These are phyloP conservation scores for Vaccinium myrtillus DNA, from an alignment of 148 eudicot species.

Conservation along the genomic window DNA sequence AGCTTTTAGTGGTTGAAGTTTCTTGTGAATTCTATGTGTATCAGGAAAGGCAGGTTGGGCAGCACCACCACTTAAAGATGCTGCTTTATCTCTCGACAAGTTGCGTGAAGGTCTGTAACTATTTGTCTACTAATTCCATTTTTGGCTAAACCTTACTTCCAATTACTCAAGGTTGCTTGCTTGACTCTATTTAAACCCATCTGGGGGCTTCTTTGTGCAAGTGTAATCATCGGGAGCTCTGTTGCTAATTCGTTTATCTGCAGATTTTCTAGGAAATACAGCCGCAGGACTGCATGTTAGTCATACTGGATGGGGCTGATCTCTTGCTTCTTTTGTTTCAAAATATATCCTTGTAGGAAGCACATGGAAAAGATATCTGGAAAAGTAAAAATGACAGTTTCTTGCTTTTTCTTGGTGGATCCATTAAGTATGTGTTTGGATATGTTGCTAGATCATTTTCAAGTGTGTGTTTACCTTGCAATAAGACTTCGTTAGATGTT, in stretches of 20 bases:
- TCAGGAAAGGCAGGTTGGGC: conserved; percentile 92
- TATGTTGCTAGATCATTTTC: not conserved
- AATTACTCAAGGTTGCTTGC: not conserved
- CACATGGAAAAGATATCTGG: not conserved
- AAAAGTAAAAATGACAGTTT: not conserved
- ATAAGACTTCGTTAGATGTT: not conserved
- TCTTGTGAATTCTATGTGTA: conserved; percentile 12
- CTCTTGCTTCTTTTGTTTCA: not conserved
- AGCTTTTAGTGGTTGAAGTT: conserved; percentile 8
- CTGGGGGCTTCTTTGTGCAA: not conserved
- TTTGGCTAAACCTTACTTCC: not conserved
- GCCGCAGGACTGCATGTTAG: not conserved
- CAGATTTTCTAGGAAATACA: not conserved
- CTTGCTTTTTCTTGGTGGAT: not conserved
- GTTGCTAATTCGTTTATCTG: not conserved
- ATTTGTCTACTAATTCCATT: not conserved
- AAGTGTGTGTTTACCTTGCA: not conserved
- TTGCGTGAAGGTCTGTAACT: conserved; percentile 65
- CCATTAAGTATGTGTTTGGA: not conserved
- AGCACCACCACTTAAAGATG: conserved; percentile 96
- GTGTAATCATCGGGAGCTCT: not conserved
- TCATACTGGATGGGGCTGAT: not conserved
- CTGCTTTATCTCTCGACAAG: conserved; percentile 85
- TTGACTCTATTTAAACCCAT: not conserved
- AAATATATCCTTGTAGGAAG: not conserved